Percentiles rank a stretch among this genome's conserved stretches.
phyloP scores from a whole-genome alignment of 805 yeast species.

The Saccharomycodes ludwigii region DNA sequence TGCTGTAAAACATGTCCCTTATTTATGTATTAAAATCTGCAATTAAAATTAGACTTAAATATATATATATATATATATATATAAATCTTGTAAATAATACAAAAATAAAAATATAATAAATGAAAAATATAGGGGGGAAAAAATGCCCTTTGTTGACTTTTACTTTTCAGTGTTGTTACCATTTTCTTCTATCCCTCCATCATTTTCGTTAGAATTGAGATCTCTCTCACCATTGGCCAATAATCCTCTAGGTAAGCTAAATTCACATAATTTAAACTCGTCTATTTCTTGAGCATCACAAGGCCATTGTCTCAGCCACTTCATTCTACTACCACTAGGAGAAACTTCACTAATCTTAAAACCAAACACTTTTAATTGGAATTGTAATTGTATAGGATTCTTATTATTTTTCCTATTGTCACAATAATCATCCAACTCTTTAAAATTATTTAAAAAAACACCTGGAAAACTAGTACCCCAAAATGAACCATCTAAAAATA shows the following conservation, averaged over 20 bases:
- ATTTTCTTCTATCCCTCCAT: too few relatives aligned
- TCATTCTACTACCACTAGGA: constrained; percentile 85
- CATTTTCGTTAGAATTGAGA: too few relatives aligned
- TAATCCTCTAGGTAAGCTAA: constrained; percentile 32
- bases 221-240: not conserved
- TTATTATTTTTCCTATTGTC: constrained; percentile 34
- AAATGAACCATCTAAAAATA: constrained; percentile 90
- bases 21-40: constrained; percentile 9
- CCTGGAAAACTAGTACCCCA: constrained; percentile 97
- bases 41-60: constrained; percentile 1
- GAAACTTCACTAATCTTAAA: constrained; percentile 69
- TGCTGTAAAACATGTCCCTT: not conserved
- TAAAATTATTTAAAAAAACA: constrained; percentile 76
- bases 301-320: constrained; percentile 82
- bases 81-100: not conserved
- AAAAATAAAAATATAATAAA: constrained; percentile 2
- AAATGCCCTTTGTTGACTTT: too few relatives aligned
- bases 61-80: constrained; percentile 5
- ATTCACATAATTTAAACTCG: constrained; percentile 57
- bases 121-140: too few relatives aligned
- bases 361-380: constrained; percentile 75
- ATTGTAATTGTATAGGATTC: constrained; percentile 25
- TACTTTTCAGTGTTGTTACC: too few relatives aligned
- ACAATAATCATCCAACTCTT: constrained; percentile 77
- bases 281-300: constrained; percentile 42